phyloP scores from a whole-genome alignment of 2,329 filamentous ascomycete species.

The Fonsecaea multimorphosa region DNA sequence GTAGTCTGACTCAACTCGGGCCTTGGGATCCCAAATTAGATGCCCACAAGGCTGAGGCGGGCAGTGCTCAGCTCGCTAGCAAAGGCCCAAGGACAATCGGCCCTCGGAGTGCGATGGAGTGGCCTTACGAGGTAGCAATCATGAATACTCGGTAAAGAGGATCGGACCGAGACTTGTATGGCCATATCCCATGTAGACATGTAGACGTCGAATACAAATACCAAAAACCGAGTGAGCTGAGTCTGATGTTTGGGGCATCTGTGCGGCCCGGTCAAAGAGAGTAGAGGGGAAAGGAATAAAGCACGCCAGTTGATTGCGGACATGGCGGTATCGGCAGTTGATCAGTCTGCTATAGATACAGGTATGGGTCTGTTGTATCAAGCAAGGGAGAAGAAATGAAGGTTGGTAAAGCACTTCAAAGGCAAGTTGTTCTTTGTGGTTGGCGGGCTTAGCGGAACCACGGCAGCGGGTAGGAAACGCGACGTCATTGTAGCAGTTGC shows the following conservation, averaged over 20 bases:
- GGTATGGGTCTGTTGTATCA: not conserved
- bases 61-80: constrained; percentile 4
- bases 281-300: not conserved
- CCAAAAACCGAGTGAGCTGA: not conserved
- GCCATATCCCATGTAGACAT: not conserved
- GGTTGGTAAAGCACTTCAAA: too few relatives aligned
- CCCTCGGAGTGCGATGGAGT: constrained; percentile 1
- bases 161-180: not conserved
- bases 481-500: constrained; percentile 13
- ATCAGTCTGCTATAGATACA: too few relatives aligned
- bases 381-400: not conserved
- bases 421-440: not conserved
- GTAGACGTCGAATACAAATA: not conserved
- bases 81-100: not conserved
- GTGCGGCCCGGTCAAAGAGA: too few relatives aligned
- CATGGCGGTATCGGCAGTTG: too few relatives aligned
- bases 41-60: constrained; percentile 13
- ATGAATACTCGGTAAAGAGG: not conserved
- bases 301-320: too few relatives aligned
- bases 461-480: not conserved
- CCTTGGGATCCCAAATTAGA: constrained; percentile 15
- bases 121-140: not conserved
- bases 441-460: constrained; percentile 2
- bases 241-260: not conserved
- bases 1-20: constrained; percentile 12